These are phyloP conservation scores for Syzygium aromaticum DNA, from an alignment of 345 rosid genomes.

Conservation along the genomic window DNA sequence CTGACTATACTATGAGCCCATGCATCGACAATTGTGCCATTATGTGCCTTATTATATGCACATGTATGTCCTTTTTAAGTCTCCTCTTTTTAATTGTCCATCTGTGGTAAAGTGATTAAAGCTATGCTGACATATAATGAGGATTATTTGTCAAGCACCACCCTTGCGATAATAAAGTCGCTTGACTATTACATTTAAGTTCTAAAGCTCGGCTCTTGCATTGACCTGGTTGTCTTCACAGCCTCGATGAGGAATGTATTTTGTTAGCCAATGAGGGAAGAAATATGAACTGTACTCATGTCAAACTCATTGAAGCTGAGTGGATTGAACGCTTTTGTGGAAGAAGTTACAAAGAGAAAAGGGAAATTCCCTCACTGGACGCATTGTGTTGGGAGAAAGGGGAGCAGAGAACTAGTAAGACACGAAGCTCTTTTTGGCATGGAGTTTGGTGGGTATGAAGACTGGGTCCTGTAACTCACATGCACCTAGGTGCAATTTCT, in stretches of 20 bases:
- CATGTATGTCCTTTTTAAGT: background rate
- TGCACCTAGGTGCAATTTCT: background rate
- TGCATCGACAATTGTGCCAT: background rate
- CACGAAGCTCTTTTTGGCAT: background rate
- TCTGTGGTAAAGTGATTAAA: background rate
- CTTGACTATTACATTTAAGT: background rate
- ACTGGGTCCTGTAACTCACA: constrained; percentile 16
- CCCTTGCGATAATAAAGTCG: background rate
- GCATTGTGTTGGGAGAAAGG: background rate
- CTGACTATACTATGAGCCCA: background rate
- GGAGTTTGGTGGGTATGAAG: background rate
- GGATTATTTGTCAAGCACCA: background rate
- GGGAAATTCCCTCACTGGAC: background rate
- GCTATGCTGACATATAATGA: background rate
- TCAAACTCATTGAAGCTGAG: background rate
- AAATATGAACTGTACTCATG: background rate
- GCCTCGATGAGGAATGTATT: background rate
- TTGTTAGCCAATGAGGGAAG: background rate
- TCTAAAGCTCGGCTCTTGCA: background rate
- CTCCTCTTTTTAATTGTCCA: background rate
- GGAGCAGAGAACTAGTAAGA: background rate
- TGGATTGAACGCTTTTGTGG: background rate
- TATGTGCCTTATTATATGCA: background rate
- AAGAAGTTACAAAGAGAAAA: background rate
- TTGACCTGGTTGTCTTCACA: background rate